Evolutionary conservation across 2,329 filamentous ascomycete genomes (phyloP), one percentile per base, ranked within the genome.

Genomic region (Fusarium setosum): DNA sequence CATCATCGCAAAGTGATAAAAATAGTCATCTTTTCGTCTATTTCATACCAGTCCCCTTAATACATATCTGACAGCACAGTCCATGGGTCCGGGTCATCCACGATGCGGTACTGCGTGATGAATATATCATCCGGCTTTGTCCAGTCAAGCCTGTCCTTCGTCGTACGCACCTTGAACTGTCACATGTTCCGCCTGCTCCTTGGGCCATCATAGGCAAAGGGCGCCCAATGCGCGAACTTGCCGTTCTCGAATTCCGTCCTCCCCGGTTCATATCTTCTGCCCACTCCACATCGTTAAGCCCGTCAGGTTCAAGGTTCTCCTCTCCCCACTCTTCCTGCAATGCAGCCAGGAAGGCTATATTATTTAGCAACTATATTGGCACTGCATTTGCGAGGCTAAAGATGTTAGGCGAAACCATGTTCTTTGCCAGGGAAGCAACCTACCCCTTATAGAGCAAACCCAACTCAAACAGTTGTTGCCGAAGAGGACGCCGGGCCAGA

Each of bases 221-320:
- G 48, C 12, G 35, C 12, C 48, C 48, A 52, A 21, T 52, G 48
- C 18, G 48, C 48, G 41, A 52, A 52, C 18, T 32, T 52, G 15
- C 48, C 48, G 21, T 52, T 52, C 34, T 41, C 35, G 17, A 52
- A 52, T 41, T 52, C 48, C 17, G 21, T 41, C 48, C 48, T 41
- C 48, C 6, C 20, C 15, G n/a, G 23, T 52, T 41, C 6, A 52
- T n/a, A 17, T 41, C 29, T 32, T 52, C 15, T 15, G 48, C 48
- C 48, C 48, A 52, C 48, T 52, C 29, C 15, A 41, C 48, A 41
- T 52, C 48, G n/a, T 52, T 52, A 20, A 20, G 12, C 24, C 48
- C 48, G 21, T 52, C 48, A 32, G 41, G 48, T 32, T 52, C 34
- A n/a, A 52, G 48, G 15, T 52, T 52, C n/a, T 51, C 48, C 20